Evolutionary conservation across 1,284 basidiomycete species (phyloP).

Genomic region (Exsudoporus floridanus): DNA sequence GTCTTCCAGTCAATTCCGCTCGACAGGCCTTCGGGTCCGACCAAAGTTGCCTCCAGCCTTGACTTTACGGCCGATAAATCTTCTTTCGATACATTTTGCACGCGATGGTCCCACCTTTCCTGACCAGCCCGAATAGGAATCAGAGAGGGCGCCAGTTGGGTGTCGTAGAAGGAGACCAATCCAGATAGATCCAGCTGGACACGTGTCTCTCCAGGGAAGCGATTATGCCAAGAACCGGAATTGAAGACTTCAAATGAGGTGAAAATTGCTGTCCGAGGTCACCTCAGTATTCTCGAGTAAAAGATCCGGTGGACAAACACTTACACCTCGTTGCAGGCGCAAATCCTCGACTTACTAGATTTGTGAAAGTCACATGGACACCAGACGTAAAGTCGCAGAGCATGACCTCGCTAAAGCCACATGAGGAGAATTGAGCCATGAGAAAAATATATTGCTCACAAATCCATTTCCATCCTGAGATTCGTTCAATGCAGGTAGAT

Average conservation of each 20-base stretch:
- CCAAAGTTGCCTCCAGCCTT: conserved; percentile 27
- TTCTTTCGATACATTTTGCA: conserved; percentile 30
- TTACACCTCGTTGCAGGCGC: background rate
- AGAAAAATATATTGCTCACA: conserved; percentile 36
- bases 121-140: conserved; percentile 25
- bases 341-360: conserved; percentile 11
- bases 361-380: conserved; percentile 36
- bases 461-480: conserved; percentile 48
- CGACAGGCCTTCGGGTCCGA: conserved; percentile 4
- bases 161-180: conserved; percentile 39
- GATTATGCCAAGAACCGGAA: conserved; percentile 38
- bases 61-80: conserved; percentile 20
- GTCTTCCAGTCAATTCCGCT: conserved; percentile 48
- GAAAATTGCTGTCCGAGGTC: background rate
- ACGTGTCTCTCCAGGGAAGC: conserved; percentile 39
- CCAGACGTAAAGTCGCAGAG: conserved; percentile 48
- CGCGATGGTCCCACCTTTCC: conserved; percentile 32
- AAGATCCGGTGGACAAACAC: background rate
- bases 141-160: conserved; percentile 33
- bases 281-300: background rate
- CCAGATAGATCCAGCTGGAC: conserved; percentile 34
- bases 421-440: background rate
- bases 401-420: conserved; percentile 47
- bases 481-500: background rate
- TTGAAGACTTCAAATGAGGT: conserved; percentile 18